Evolutionary conservation across 345 rosid genomes (phyloP), one percentile per base, ranked within the genome.

Genomic region (Salix brachista): DNA sequence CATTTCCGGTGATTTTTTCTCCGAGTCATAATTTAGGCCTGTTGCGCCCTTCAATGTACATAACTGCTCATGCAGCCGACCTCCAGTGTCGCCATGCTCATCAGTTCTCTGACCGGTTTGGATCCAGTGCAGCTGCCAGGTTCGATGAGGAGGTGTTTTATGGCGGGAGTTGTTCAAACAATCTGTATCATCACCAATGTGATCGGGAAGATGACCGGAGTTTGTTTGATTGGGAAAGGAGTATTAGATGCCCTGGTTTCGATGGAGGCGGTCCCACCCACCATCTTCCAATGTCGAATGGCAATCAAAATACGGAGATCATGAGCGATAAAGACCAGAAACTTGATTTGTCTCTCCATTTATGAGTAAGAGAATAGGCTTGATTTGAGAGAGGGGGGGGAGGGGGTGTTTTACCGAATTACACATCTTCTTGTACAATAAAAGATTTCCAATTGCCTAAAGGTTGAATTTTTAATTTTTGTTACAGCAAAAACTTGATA

Each of bases 271-370:
- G 65, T 46, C 56, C 81, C 0, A 32, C 1, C 61, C 78, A 70
- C 16, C 60, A 71, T 14, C 76, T 42, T 61, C 44, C 73, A 16
- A 21, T 69, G 74, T 68, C 41, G 77, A 85, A 72, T 32, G 44
- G 56, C 61, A 75, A 76, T 34, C 80, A 28, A 41, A 76, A 71
- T 21, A 34, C 42, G 58, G 82, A 65, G 9, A 74, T 34, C 65
- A 76, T 9, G 46, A 85, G 66, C 18, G 79, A 75, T 12, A 81
- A 83, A 61, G 90, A 89, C 77, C 87, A 78, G 18, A 85, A 86
- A 67, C 86, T 92, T 76, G 98, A 94, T 84, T 83, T 94, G 46
- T 89, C 98, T 58, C 97, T 94, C 72, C 97, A 91, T 85, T 83
- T 94, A 76, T 94, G 82, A 92, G 34, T 17, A 7, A 48, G 41